phyloP scores from a whole-genome alignment of 1,139 yeast species.

The Blastobotrys proliferans region DNA sequence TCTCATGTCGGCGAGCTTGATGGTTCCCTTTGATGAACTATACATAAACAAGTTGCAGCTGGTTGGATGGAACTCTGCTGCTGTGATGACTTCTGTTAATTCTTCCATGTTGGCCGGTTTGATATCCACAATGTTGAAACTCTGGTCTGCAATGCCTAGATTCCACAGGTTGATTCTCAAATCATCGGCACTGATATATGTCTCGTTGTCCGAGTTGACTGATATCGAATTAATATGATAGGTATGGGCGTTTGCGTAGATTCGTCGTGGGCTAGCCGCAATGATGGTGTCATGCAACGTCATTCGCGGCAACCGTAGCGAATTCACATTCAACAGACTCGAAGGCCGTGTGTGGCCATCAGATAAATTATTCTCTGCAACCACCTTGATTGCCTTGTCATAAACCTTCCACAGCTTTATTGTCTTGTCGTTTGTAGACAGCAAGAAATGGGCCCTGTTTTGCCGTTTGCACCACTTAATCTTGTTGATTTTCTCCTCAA shows the following conservation, averaged over 20 bases:
- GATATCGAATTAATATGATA: conserved; percentile 96
- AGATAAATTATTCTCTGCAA: conserved; percentile 79
- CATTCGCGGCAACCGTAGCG: conserved; percentile 76
- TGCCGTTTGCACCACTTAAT: conserved; percentile 93
- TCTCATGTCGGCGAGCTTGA: conserved; percentile 95
- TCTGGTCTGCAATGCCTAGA: conserved; percentile 88
- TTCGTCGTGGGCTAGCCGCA: conserved; percentile 89
- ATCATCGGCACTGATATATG: conserved; percentile 91
- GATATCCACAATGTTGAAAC: conserved; percentile 92
- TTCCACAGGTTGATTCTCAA: conserved; percentile 96
- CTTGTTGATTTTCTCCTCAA: conserved; percentile 96
- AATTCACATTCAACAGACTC: conserved; percentile 27
- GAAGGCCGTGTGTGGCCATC: conserved; percentile 37
- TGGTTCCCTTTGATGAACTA: conserved; percentile 94
- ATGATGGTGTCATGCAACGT: conserved; percentile 91
- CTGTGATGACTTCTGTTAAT: conserved; percentile 95
- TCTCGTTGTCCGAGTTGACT: conserved; percentile 93
- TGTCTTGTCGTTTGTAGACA: conserved; percentile 90
- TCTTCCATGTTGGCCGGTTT: conserved; percentile 99
- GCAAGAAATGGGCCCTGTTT: conserved; percentile 80
- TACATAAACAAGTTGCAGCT: conserved; percentile 95
- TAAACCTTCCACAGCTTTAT: conserved; percentile 94
- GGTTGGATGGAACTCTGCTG: conserved; percentile 93
- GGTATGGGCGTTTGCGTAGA: conserved; percentile 95
- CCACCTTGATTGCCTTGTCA: conserved; percentile 89